phyloP scores from a whole-genome alignment of 768 basidiomycete species.

The Boletellus emodensis region DNA sequence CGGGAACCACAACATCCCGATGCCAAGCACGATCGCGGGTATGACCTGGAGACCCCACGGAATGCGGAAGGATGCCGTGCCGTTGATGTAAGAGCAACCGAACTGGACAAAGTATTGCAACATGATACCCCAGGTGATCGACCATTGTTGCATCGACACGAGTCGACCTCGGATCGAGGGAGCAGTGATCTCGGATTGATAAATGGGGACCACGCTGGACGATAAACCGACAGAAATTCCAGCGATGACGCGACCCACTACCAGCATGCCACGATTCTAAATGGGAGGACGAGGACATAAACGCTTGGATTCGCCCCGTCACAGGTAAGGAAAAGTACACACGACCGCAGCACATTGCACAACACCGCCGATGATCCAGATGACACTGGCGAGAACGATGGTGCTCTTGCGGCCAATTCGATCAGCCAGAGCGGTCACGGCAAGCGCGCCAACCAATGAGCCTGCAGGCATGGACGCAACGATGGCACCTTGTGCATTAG shows the following conservation, averaged over 20 bases:
- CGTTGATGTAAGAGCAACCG: conserved; percentile 64
- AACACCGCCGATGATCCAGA: conserved; percentile 72
- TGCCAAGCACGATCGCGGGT: conserved; percentile 63
- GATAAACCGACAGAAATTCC: conserved; percentile 66
- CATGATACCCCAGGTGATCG: conserved; percentile 76
- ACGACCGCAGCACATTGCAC: conserved; percentile 62
- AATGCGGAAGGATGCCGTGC: conserved; percentile 70
- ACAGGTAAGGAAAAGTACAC: conserved; percentile 9
- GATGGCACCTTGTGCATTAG: conserved; percentile 64
- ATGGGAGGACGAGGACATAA: background rate
- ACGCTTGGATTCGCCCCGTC: background rate
- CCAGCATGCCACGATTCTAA: conserved; percentile 72
- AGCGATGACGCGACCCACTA: conserved; percentile 63
- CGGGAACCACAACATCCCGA: conserved; percentile 67
- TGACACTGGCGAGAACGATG: conserved; percentile 59
- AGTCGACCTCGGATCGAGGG: conserved; percentile 70
- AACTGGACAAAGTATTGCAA: conserved; percentile 75
- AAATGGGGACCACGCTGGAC: conserved; percentile 66
- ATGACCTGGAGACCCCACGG: conserved; percentile 81
- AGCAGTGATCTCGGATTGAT: conserved; percentile 72
- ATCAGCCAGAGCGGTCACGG: conserved; percentile 62
- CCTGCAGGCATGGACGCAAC: conserved; percentile 77
- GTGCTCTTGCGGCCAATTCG: conserved; percentile 61
- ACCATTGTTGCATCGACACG: conserved; percentile 77
- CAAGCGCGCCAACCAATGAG: conserved; percentile 61